A percentile compares a stretch with the other conserved stretches of the same genome.
phyloP scores from a whole-genome alignment of 78 protist species.

The Chrysochromulina parva region DNA sequence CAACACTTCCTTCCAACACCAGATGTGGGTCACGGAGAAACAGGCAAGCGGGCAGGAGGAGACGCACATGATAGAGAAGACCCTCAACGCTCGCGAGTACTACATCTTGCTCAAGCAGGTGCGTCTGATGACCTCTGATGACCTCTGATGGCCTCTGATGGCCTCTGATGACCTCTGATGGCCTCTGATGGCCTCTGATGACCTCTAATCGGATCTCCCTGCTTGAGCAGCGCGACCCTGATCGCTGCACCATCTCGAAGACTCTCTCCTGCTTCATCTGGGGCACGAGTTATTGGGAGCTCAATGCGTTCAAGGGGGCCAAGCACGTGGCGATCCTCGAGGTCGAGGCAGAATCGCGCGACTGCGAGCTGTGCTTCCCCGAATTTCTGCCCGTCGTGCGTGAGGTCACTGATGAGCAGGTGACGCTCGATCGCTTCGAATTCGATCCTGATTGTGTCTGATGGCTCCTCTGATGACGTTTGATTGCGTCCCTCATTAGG shows the following conservation, averaged over 20 bases:
- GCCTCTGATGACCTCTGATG: no score
- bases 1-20: no score
- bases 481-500: no score
- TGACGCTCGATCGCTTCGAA: no score
- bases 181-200: no score
- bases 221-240: not conserved
- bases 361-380: not conserved
- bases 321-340: not conserved
- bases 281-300: not conserved
- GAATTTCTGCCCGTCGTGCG: no score
- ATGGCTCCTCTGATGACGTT: no score
- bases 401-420: no score
- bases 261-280: not conserved
- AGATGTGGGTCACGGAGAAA: not conserved
- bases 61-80: not conserved
- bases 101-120: not conserved
- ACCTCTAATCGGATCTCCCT: no score
- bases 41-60: not conserved
- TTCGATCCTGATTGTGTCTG: no score
- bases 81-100: not conserved
- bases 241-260: not conserved
- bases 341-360: not conserved
- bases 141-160: not conserved
- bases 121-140: no score
- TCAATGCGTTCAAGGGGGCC: not conserved